These are phyloP conservation scores for Kazachstania sp. DNA, from an alignment of 1,139 yeast species.

Conservation along the genomic window DNA sequence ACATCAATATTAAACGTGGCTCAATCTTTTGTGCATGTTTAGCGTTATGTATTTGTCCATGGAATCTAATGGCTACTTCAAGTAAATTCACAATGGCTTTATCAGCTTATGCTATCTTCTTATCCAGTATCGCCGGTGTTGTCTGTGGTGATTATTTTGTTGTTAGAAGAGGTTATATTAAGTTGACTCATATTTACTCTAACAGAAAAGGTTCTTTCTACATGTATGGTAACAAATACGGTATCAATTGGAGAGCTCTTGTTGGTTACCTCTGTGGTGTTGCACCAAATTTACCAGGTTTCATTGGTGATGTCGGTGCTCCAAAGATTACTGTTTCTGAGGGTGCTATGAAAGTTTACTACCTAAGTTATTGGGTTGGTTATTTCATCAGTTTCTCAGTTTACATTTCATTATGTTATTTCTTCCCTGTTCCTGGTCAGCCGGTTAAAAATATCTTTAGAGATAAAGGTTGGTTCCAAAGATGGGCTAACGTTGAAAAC, in stretches of 20 bases:
- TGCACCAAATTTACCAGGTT: constrained; percentile 77
- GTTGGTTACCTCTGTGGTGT: constrained; percentile 67
- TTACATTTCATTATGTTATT: constrained; percentile 42
- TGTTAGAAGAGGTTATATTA: constrained; percentile 64
- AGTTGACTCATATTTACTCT: constrained; percentile 55
- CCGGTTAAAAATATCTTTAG: constrained; percentile 43
- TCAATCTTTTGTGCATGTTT: constrained; percentile 71
- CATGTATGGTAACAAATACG: constrained; percentile 47
- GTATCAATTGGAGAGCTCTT: constrained; percentile 76
- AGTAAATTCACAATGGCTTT: constrained; percentile 75
- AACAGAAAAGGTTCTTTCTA: constrained; percentile 41
- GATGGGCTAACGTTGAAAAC: constrained; percentile 49
- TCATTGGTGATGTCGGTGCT: constrained; percentile 70
- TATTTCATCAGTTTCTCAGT: constrained; percentile 48
- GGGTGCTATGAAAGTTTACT: constrained; percentile 68
- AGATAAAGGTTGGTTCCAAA: constrained; percentile 58
- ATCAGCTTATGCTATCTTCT: constrained; percentile 78
- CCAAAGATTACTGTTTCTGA: constrained; percentile 46
- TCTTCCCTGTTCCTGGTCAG: constrained; percentile 54
- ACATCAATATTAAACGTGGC: constrained; percentile 73
- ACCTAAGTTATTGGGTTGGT: constrained; percentile 69
- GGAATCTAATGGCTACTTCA: constrained; percentile 72
- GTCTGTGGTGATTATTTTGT: constrained; percentile 68
- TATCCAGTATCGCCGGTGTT: constrained; percentile 82
- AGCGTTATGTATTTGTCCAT: constrained; percentile 77